Evolutionary conservation across 108 stramenopile species (phyloP).

Genomic region (Pseudonitzschia multiseries): DNA sequence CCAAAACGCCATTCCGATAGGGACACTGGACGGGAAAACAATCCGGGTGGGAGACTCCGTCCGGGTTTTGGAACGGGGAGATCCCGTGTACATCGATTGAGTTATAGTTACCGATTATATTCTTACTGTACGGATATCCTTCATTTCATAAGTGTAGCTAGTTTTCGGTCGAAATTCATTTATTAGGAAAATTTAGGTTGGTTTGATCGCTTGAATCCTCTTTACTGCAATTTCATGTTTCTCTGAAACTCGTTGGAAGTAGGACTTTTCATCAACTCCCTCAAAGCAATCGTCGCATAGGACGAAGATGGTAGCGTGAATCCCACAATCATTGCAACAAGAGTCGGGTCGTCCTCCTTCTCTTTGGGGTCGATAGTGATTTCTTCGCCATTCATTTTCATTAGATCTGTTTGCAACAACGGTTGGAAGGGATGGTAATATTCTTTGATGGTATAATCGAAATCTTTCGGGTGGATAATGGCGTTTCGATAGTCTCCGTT

Average conservation of each 20-base stretch:
- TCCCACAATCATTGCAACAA: conserved; percentile 80
- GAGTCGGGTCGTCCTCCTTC: conserved; percentile 16
- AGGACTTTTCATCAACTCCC: conserved; percentile 84
- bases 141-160: too few relatives aligned
- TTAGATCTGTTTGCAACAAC: conserved; percentile 79
- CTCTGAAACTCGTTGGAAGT: conserved; percentile 83
- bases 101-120: too few relatives aligned
- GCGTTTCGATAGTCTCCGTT: conserved; percentile 84
- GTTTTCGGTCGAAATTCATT: too few relatives aligned
- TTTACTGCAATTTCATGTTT: conserved; percentile 50
- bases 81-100: conserved; percentile 61
- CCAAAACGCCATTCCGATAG: conserved; percentile 66
- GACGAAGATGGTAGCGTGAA: conserved; percentile 86
- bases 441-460: conserved; percentile 55
- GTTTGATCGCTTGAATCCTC: not conserved
- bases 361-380: conserved; percentile 9
- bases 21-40: conserved; percentile 18
- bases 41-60: conserved; percentile 54
- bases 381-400: conserved; percentile 59
- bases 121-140: too few relatives aligned
- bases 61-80: conserved; percentile 73
- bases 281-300: conserved; percentile 88
- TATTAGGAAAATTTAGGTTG: not conserved
- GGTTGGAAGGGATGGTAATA: conserved; percentile 82
- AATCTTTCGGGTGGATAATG: conserved; percentile 68